Evolutionary conservation across 768 basidiomycete species (phyloP).

Genomic region (Boletus rufocinnamomeus): DNA sequence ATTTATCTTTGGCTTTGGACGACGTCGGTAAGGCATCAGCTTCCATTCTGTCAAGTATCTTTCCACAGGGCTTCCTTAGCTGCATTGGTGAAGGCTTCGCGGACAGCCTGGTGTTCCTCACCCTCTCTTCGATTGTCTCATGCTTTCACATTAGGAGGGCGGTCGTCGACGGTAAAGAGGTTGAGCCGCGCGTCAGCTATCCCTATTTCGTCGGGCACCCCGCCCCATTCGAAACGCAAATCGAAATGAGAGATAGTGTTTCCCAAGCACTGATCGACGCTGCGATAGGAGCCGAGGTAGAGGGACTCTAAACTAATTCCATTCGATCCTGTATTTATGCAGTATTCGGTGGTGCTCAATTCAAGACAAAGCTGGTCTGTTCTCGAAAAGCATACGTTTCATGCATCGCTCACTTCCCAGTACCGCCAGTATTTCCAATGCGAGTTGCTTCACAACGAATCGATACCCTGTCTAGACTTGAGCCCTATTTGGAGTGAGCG

Average conservation of each 20-base stretch:
- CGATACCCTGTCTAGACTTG: no score
- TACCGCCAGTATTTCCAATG: no score
- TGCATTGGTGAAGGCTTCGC: conserved; percentile 5
- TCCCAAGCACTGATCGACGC: neutral
- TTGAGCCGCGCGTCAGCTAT: conserved; percentile 5
- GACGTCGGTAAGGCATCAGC: conserved; percentile 3
- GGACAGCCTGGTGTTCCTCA: neutral
- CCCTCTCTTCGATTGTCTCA: neutral
- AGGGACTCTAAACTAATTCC: neutral
- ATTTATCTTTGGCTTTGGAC: conserved; percentile 6
- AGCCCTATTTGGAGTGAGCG: no score
- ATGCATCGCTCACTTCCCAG: no score
- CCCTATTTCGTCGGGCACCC: conserved; percentile 3
- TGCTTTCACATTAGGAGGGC: neutral
- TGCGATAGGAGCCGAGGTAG: neutral
- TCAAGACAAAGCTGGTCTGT: neutral
- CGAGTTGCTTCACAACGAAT: no score
- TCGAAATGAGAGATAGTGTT: neutral
- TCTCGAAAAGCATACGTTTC: neutral
- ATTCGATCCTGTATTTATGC: neutral
- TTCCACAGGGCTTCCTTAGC: neutral
- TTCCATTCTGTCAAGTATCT: neutral
- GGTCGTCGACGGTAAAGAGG: neutral
- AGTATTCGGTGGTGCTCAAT: neutral
- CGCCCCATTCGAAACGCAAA: neutral